These are phyloP conservation scores for Zygoascus ofunaensis DNA, from an alignment of 805 yeast species.

Conservation along the genomic window DNA sequence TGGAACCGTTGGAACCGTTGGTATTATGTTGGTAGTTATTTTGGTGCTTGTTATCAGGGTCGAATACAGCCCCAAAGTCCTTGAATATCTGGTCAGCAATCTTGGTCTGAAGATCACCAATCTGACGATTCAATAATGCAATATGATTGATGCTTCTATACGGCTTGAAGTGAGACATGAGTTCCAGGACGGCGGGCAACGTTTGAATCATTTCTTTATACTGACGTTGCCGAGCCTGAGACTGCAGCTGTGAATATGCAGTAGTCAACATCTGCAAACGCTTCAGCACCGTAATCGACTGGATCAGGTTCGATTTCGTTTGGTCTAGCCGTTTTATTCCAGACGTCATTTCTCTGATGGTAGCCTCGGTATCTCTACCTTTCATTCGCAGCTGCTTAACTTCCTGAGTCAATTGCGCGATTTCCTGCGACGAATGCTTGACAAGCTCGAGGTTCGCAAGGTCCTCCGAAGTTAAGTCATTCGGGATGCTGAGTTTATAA, in stretches of 20 bases:
- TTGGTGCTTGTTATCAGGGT: constrained; percentile 19
- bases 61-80: constrained; percentile 45
- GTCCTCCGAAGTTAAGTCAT: constrained; percentile 15
- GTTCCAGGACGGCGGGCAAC: constrained; percentile 62
- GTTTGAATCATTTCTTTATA: constrained; percentile 48
- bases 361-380: constrained; percentile 47
- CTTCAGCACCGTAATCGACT: constrained; percentile 77
- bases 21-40: constrained; percentile 4
- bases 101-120: constrained; percentile 49
- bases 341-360: constrained; percentile 61
- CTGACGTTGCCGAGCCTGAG: constrained; percentile 38
- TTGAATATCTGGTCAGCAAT: constrained; percentile 60
- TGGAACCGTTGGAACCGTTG: constrained; percentile 5
- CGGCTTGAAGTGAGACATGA: constrained; percentile 62
- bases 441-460: constrained; percentile 18
- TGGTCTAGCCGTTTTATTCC: constrained; percentile 72
- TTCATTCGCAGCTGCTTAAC: constrained; percentile 40
- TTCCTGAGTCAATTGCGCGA: constrained; percentile 31
- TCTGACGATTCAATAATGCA: constrained; percentile 51
- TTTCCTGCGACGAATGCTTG: constrained; percentile 27
- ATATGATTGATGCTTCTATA: constrained; percentile 79
- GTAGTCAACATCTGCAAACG: constrained; percentile 77
- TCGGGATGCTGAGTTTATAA: constrained; percentile 33
- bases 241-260: constrained; percentile 55
- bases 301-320: constrained; percentile 73